phyloP scores from a whole-genome alignment of 2,329 filamentous ascomycete genomes.

The Ramularia endophylla region DNA sequence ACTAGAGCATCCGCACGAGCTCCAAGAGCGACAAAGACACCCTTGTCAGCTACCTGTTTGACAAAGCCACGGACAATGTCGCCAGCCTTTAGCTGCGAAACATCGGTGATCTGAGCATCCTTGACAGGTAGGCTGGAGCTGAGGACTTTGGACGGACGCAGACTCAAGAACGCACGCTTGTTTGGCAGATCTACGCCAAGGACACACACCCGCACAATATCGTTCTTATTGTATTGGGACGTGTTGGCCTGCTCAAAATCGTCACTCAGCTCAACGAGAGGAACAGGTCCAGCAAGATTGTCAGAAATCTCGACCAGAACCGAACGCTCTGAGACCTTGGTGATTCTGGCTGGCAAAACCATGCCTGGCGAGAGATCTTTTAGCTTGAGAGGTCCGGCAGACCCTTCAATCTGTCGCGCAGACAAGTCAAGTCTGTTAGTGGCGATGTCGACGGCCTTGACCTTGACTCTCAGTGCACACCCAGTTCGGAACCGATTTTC shows the following conservation, averaged over 20 bases:
- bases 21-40: conserved; percentile 78
- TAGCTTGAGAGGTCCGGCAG: conserved; percentile 57
- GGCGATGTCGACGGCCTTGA: conserved; percentile 65
- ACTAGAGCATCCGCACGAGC: conserved; percentile 77
- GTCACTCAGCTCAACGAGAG: conserved; percentile 77
- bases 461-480: conserved; percentile 76
- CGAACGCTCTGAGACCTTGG: conserved; percentile 76
- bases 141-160: conserved; percentile 79
- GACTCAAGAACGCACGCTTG: conserved; percentile 76
- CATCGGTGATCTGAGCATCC: conserved; percentile 69
- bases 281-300: conserved; percentile 68
- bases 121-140: conserved; percentile 76
- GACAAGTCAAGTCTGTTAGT: conserved; percentile 74
- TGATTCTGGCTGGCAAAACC: conserved; percentile 76
- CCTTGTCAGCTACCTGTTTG: conserved; percentile 82
- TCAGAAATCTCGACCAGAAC: conserved; percentile 83
- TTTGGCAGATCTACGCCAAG: conserved; percentile 74
- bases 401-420: conserved; percentile 27
- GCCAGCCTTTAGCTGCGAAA: conserved; percentile 66
- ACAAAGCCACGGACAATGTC: conserved; percentile 86
- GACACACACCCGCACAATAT: conserved; percentile 81
- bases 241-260: conserved; percentile 78
- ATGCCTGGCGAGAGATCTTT: conserved; percentile 69
- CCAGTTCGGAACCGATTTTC: conserved; percentile 79
- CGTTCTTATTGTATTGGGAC: conserved; percentile 70